Evolutionary conservation across 805 yeast species (phyloP), one percentile per base, ranked within the genome.

Genomic region (Starmerella riodocensis): DNA sequence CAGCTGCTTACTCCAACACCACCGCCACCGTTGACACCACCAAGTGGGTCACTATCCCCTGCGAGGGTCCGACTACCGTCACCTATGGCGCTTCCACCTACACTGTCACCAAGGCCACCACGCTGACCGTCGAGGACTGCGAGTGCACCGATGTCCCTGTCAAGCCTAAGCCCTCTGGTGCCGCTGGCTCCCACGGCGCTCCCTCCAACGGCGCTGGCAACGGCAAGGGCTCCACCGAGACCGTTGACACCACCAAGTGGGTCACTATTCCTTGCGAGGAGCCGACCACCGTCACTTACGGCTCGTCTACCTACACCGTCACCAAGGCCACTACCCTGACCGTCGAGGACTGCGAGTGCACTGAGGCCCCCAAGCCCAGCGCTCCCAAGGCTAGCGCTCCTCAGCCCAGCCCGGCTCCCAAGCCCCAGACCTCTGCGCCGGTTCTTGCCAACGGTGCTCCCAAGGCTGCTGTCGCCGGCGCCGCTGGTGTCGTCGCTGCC

Each of bases 401-500:
- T 14, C 18, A 12, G 18, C 9, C 31, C 14, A 16, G 9, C 27
- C 4, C 31, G 6, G 28, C 37, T 34, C 20, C 21, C 18, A 4
- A n/a, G n/a, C n/a, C 26, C 24, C 18, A 31, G 21, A 25, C 34
- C 30, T n/a, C 32, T 13, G 36, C 32, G 32, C 47, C 48, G n/a
- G 47, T 18, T 26, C 32, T 40, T 18, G 41, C 39, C 29, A 38
- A 46, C 49, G 46, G 49, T 26, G 43, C 46, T 32, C 34, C 24
- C 22, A 42, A 37, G 27, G 48, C 28, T 32, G 32, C 35, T 42
- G 49, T 33, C 24, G 50, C 40, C 26, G 46, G 49, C 33, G 50
- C 49, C 23, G 50, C 50, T 20, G 50, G 46, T 44, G 49, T 44
- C 31, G 50, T 44, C 35, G 50, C 46, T 22, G 50, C 46, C 32